Evolutionary conservation across 2,329 filamentous ascomycete genomes (phyloP).

Genomic region (Colletotrichum orchidophilum): DNA sequence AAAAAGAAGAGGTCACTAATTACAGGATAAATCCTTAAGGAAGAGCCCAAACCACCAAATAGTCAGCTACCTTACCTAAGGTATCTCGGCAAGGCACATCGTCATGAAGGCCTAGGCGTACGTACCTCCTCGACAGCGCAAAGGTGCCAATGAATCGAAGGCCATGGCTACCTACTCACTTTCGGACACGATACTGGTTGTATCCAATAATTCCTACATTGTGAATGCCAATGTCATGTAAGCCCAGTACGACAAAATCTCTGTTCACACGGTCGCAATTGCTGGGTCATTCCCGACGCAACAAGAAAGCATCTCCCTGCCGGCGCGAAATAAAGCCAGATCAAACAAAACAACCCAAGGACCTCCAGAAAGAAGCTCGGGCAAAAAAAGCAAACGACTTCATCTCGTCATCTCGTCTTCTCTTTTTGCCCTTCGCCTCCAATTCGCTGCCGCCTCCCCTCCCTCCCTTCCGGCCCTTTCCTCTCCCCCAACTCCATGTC

Average conservation of each 20-base stretch:
- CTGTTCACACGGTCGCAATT: conserved; percentile 9
- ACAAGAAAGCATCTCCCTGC: conserved; percentile 32
- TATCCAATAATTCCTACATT: not conserved
- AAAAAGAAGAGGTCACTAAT: too few relatives aligned
- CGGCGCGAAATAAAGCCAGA: conserved; percentile 1
- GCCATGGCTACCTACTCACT: not conserved
- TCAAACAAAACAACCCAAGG: conserved; percentile 2
- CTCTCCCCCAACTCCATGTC: not conserved
- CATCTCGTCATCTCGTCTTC: conserved; percentile 4
- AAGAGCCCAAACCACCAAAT: not conserved
- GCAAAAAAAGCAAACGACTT: conserved; percentile 20
- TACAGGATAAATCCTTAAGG: too few relatives aligned
- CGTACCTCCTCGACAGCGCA: not conserved
- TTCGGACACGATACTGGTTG: not conserved
- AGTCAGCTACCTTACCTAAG: not conserved
- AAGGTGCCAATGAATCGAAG: not conserved
- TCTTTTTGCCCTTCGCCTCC: not conserved
- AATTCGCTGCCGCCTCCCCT: not conserved
- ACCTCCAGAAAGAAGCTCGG: conserved; percentile 1
- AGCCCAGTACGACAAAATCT: conserved; percentile 11
- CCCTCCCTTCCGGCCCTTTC: conserved; percentile 5
- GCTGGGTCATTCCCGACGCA: conserved; percentile 4
- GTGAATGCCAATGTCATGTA: not conserved
- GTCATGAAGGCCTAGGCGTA: not conserved
- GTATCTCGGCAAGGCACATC: not conserved